A percentile compares a stretch with the other conserved stretches of the same genome.
phyloP scores from a whole-genome alignment of 345 rosid genomes.

The Microthlaspi erraticum region DNA sequence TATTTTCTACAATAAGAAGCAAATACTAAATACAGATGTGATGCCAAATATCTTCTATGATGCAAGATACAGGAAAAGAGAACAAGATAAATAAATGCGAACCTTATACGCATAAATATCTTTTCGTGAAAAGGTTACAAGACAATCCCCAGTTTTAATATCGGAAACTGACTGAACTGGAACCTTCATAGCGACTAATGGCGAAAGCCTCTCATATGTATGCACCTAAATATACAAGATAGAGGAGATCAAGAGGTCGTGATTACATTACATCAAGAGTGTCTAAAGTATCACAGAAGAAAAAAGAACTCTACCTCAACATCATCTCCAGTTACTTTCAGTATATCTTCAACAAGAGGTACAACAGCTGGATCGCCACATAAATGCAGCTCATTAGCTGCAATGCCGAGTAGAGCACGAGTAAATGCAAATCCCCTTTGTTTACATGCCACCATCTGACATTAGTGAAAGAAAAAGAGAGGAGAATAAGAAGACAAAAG shows the following conservation, averaged over 20 bases:
- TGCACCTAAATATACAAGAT: conserved; percentile 53
- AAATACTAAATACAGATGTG: conserved; percentile 8
- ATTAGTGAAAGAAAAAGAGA: neutral
- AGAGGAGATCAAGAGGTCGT: conserved; percentile 15
- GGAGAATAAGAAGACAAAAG: conserved; percentile 24
- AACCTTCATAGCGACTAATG: conserved; percentile 65
- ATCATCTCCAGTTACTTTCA: conserved; percentile 78
- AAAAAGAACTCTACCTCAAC: conserved; percentile 53
- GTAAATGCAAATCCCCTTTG: conserved; percentile 92
- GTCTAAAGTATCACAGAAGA: neutral
- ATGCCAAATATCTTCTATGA: neutral
- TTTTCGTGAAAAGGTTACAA: conserved; percentile 84
- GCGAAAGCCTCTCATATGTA: conserved; percentile 81
- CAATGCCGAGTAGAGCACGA: conserved; percentile 84
- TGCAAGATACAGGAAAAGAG: conserved; percentile 9
- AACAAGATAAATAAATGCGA: conserved; percentile 35
- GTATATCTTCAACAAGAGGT: conserved; percentile 78
- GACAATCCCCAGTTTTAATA: conserved; percentile 77
- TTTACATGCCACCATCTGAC: conserved; percentile 83
- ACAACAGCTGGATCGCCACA: conserved; percentile 94
- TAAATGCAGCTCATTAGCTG: conserved; percentile 89
- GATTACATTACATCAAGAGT: conserved; percentile 11
- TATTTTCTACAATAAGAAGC: conserved; percentile 50
- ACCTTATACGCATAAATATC: conserved; percentile 77
- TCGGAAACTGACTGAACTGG: conserved; percentile 70